Percentiles rank a stretch among this genome's conserved stretches.
phyloP scores from a whole-genome alignment of 768 basidiomycete genomes.

The Neoboletus brunneissimus region DNA sequence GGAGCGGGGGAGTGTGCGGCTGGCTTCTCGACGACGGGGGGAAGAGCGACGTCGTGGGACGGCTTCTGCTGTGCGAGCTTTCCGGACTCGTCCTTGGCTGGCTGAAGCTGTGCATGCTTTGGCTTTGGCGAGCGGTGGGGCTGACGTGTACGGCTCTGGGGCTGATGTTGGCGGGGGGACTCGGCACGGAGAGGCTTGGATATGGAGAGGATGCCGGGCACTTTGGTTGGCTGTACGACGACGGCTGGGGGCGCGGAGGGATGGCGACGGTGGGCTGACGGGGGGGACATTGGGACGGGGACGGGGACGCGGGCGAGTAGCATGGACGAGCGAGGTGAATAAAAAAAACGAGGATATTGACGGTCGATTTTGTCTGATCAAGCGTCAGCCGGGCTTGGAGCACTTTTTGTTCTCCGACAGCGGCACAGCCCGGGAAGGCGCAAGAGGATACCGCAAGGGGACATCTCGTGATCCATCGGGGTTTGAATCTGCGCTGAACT shows the following conservation, averaged over 20 bases:
- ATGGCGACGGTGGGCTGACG: slow-evolving; percentile 53
- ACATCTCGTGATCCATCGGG: slow-evolving; percentile 15
- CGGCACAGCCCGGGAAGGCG: slow-evolving; percentile 31
- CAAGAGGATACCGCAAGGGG: slow-evolving; percentile 18
- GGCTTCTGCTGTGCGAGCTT: slow-evolving; percentile 32
- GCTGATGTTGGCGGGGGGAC: slow-evolving; percentile 35
- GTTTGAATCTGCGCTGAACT: slow-evolving; percentile 31
- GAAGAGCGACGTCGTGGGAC: slow-evolving; percentile 31
- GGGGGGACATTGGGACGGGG: slow-evolving; percentile 29
- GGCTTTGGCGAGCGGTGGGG: slow-evolving; percentile 38
- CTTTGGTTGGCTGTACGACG: slow-evolving; percentile 68
- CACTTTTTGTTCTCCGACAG: slow-evolving; percentile 34
- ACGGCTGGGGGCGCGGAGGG: slow-evolving; percentile 69
- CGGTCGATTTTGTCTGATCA: slow-evolving; percentile 29
- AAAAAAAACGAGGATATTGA: slow-evolving; percentile 27
- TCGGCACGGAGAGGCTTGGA: slow-evolving; percentile 50
- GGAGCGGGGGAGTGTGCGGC: slow-evolving; percentile 16
- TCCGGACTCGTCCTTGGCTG: slow-evolving; percentile 28
- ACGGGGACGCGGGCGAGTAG: slow-evolving; percentile 42
- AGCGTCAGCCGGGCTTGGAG: slow-evolving; percentile 31
- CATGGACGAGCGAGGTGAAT: slow-evolving; percentile 28
- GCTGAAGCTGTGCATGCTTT: slow-evolving; percentile 27
- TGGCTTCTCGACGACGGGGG: slow-evolving; percentile 32
- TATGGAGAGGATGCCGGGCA: slow-evolving; percentile 69
- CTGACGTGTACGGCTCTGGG: slow-evolving; percentile 35